Evolutionary conservation across 2,329 filamentous ascomycete genomes (phyloP).

Genomic region (Clonostachys rosea): DNA sequence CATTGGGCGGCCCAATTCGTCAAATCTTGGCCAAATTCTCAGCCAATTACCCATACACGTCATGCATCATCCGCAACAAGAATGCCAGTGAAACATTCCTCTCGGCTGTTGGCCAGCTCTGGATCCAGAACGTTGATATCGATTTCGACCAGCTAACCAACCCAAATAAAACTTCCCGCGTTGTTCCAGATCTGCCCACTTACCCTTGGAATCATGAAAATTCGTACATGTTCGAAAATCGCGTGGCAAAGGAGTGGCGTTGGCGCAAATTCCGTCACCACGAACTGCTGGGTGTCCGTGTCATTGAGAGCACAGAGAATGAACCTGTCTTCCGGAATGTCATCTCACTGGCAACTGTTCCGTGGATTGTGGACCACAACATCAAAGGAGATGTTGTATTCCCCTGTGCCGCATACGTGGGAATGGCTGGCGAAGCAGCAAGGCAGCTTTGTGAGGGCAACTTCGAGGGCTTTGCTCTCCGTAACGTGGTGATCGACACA

Average conservation of each 20-base stretch:
- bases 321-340: slow-evolving; percentile 44
- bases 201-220: slow-evolving; percentile 30
- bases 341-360: slow-evolving; percentile 39
- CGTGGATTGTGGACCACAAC: slow-evolving; percentile 54
- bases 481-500: neutral
- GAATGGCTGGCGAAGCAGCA: slow-evolving; percentile 44
- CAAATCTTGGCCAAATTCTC: slow-evolving; percentile 20
- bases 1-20: slow-evolving; percentile 4
- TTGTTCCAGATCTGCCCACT: slow-evolving; percentile 18
- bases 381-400: slow-evolving; percentile 53
- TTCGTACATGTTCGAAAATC: slow-evolving; percentile 22
- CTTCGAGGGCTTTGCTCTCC: slow-evolving; percentile 5
- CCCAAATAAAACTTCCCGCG: slow-evolving; percentile 30
- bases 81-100: slow-evolving; percentile 20
- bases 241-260: slow-evolving; percentile 17
- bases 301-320: slow-evolving; percentile 33
- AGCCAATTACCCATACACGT: slow-evolving; percentile 16
- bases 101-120: slow-evolving; percentile 30
- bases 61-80: slow-evolving; percentile 13
- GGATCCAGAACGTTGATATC: slow-evolving; percentile 7
- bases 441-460: slow-evolving; percentile 15
- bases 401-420: slow-evolving; percentile 46
- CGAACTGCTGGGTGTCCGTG: slow-evolving; percentile 40
- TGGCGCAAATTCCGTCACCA: slow-evolving; percentile 25
- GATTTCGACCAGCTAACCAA: slow-evolving; percentile 3